Base-by-base conservation (phyloP, 2,329 filamentous ascomycete genomes). In the Cryphonectria nitschkei region DNA sequence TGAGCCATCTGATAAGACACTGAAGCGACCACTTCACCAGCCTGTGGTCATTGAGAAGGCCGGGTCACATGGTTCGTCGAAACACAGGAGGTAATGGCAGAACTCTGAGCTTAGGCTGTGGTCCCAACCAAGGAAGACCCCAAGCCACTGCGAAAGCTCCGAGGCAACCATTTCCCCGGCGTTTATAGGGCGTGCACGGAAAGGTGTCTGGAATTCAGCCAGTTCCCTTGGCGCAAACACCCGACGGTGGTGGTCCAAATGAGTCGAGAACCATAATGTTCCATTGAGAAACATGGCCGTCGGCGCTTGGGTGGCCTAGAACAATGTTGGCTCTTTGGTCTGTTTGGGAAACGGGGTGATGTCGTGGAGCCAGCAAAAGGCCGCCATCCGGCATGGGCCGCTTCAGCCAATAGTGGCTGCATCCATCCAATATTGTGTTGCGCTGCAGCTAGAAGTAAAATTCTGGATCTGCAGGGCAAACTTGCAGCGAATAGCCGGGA, bases 21-120 rank as follows among this genome's bases (percentile, higher is more conserved):
- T 89, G 70, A 89, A 89, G 77, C 82, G 87, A 34, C 87, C 87
- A 29, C 80, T 88, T 29, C 87, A 89, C 75, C 84, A 86, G 72
- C 87, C 87, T 11, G 79, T 89, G 22, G 76, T 87, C 46, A 83
- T 89, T 65, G 82, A 82, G 37, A 81, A 82, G 73, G 81, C 79
- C 14, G 78, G 79, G 56, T 75, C 77, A 29, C 77, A 76, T 46
- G 79, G 82, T 52, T 76, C 77, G 62, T 77, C 79, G 37, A 71
- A 76, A 76, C 68, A 76, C 77, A 52, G 74, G 77, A 73, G 75
- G 74, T 50, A 76, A 70, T 76, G 22, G 34, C 19, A 56, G 6
- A 14, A 46, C 60, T 68, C 61, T 70, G 13, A 37, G 54, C 46
- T n/a, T 32, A 41, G 26, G 32, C 43, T n/a, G 60, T 62, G 7